Base-by-base conservation (phyloP, 345 rosid species). In the Brassica cretica region DNA sequence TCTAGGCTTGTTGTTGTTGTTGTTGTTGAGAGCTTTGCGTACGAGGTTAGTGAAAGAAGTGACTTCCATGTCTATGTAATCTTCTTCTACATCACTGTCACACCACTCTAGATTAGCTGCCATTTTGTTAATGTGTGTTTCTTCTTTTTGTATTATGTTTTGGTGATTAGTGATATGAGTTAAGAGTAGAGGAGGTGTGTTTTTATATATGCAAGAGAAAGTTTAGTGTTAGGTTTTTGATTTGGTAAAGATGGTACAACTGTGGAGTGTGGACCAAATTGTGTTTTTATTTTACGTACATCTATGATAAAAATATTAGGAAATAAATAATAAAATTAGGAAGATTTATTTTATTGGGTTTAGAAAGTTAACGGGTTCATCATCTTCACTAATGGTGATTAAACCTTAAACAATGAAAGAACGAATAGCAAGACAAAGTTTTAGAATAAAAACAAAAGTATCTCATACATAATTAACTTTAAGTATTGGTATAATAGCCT, bases 1-100 rank as follows among this genome's bases (percentile, higher is more conserved):
- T 77, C 88, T 77, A 18, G 86, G 80, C 64, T 80, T 74, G 41
- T 72, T 72, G 84, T 82, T 35, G 91, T 81, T 35, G 55, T n/a
- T 39, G 88, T 85, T 73, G 59, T 51, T 27, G 27, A 71, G 64
- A 85, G 85, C 65, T 81, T 78, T 79, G 72, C 68, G 74, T 81
- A 80, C 71, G 77, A 87, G 87, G 81, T 65, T 81, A 63, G 91
- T 78, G 71, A 66, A 86, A 25, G 96, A 89, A 80, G 85, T 79
- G 25, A 90, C 87, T 86, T 94, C 97, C 89, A 91, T 85, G 85
- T 94, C 97, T 61, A 94, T 94, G 83, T 84, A 94, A 63, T 91
- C 98, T 12, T 92, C 98, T 55, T 90, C 98, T 15, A 80, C 77
- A 59, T 72, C 81, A 73, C 84, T 65, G 4, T 89, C 97, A 78